Percentiles rank a stretch among this genome's conserved stretches.
phyloP scores from a whole-genome alignment of 169 alveolate species.

The Plasmodium chabaudi region DNA sequence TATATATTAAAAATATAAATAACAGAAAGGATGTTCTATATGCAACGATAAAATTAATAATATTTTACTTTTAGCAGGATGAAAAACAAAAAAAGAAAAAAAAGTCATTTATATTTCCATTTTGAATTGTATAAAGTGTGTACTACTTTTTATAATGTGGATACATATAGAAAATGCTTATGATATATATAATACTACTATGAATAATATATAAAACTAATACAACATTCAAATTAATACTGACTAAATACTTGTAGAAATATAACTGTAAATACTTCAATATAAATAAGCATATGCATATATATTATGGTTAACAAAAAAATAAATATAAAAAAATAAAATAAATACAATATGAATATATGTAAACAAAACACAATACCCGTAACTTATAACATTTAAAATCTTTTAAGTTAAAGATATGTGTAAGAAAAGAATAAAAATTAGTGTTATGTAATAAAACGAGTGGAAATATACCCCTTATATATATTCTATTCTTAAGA shows the following conservation, averaged over 20 bases:
- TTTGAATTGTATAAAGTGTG: slow-evolving; percentile 2
- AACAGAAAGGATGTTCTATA: neutral
- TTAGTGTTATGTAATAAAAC: neutral
- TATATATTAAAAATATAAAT: slow-evolving; percentile 13
- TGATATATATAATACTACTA: neutral
- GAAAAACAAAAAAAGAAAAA: slow-evolving; percentile 24
- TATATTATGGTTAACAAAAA: slow-evolving; percentile 4
- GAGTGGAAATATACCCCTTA: too few relatives aligned
- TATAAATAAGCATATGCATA: neutral
- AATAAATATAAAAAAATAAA: neutral
- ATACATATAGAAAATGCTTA: slow-evolving; percentile 7
- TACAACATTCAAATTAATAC: slow-evolving; percentile 12
- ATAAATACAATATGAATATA: slow-evolving; percentile 3
- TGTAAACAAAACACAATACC: slow-evolving; percentile 3
- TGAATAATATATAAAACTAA: slow-evolving; percentile 3
- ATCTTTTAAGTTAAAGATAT: neutral
- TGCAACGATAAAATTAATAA: slow-evolving; percentile 21
- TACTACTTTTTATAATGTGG: slow-evolving; percentile 15
- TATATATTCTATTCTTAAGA: neutral
- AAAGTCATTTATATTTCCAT: slow-evolving; percentile 8
- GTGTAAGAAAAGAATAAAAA: neutral
- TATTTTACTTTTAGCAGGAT: neutral
- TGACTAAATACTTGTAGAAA: neutral
- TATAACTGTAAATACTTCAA: slow-evolving; percentile 12
- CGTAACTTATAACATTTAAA: slow-evolving; percentile 1